Evolutionary conservation across 805 yeast genomes (phyloP), one percentile per base, ranked within the genome.

Genomic region (Blastobotrys attinorum): DNA sequence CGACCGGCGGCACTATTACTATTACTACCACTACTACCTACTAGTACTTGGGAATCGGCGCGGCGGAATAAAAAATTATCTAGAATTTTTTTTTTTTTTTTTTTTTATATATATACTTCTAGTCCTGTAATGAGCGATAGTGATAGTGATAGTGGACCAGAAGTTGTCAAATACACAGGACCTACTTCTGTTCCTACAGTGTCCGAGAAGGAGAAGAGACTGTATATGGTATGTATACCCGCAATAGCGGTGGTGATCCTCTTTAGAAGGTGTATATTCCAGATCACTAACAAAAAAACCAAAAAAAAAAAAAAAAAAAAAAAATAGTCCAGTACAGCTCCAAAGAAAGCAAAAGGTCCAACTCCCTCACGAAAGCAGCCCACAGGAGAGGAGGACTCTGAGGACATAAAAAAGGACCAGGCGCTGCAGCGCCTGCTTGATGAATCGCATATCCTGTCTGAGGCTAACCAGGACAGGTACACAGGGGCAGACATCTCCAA

Each of bases 371-470:
- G 16, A 33, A 39, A 23, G 40, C 49, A 18, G 48, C 39, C 21
- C 4, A 18, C 34, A 22, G 8, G 37, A 3, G 49, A 51, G 5
- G 47, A 50, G 29, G 72, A 70, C 10, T 70, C 68, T 6, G 70
- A 75, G 21, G 74, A 82, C 50, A 57, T 81, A 45, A 75, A 77
- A 44, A 79, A 83, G 55, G 90, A 82, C 56, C 53, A 81, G 25
- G 83, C 77, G 44, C 67, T 83, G 34, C 87, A 83, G 53, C 62
- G 89, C 39, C 66, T 83, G 18, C 65, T 83, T 23, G 69, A 69
- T 46, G 90, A 83, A 58, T 80, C 88, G 1, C 88, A 82, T 54
- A 79, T 83, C 36, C 64, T 68, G 20, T 56, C 62, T 2, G 65
- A 62, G 37, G 61, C 62, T 16, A 32, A 49, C 22, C 43, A 52